phyloP scores from a whole-genome alignment of 371 early-diverging fungal genomes.

The Mucor lusitanicus region DNA sequence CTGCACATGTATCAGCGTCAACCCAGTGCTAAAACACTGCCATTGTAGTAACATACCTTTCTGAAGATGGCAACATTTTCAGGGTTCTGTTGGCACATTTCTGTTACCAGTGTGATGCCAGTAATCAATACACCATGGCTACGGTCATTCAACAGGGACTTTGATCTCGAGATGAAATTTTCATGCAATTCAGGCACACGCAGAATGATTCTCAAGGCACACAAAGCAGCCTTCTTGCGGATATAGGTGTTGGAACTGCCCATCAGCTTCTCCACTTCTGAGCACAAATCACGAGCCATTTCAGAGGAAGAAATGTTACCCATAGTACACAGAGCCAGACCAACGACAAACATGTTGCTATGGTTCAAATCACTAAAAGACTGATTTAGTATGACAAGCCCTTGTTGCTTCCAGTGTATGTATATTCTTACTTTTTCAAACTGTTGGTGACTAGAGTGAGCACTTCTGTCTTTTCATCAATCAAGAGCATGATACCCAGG shows the following conservation, averaged over 20 bases:
- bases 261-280: constrained; percentile 92
- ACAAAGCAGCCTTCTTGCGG: constrained; percentile 96
- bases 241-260: constrained; percentile 92
- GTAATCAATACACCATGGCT: constrained; percentile 96
- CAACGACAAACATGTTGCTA: constrained; percentile 93
- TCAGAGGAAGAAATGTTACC: constrained; percentile 94
- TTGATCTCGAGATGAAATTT: constrained; percentile 76
- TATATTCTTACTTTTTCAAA: constrained; percentile 81
- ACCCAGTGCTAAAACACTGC: neutral
- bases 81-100: constrained; percentile 80
- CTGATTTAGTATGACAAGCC: too few relatives aligned
- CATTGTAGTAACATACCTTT: constrained; percentile 42
- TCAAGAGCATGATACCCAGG: constrained; percentile 93
- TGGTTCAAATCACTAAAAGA: constrained; percentile 88
- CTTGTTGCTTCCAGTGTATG: neutral
- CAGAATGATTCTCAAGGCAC: constrained; percentile 88
- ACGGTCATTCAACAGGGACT: constrained; percentile 83
- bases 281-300: constrained; percentile 93
- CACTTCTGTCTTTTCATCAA: constrained; percentile 97
- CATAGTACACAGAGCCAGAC: constrained; percentile 93
- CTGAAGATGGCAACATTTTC: constrained; percentile 73
- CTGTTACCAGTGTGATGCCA: constrained; percentile 87
- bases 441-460: constrained; percentile 96
- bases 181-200: constrained; percentile 93
- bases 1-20: constrained; percentile 25